phyloP scores from a whole-genome alignment of 768 basidiomycete genomes.

The Botryobasidium botryosum region DNA sequence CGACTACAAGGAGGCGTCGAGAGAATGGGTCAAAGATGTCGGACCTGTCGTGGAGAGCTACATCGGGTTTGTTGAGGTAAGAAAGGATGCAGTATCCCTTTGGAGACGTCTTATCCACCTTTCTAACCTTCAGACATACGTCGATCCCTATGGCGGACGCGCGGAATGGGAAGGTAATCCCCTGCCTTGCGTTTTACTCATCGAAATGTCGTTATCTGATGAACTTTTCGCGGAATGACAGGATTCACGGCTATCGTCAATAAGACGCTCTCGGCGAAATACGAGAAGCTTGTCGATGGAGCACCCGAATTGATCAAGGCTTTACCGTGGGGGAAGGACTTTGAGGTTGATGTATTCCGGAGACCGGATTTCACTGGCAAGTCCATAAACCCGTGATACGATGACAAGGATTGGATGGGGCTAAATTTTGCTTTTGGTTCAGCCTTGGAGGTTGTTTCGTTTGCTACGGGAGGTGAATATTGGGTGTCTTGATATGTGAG shows the following conservation, averaged over 20 bases:
- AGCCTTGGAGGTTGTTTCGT: conserved; percentile 64
- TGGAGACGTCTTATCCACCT: too few relatives aligned
- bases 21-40: conserved; percentile 71
- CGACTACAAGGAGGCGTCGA: conserved; percentile 62
- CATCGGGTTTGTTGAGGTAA: conserved; percentile 57
- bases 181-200: background rate
- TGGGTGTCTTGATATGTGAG: background rate
- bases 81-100: background rate
- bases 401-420: background rate
- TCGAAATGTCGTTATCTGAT: background rate
- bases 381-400: background rate
- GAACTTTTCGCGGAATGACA: conserved; percentile 16
- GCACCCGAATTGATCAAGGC: conserved; percentile 67
- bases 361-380: conserved; percentile 55
- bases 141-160: conserved; percentile 79
- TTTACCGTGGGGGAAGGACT: conserved; percentile 62
- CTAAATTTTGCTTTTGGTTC: conserved; percentile 21
- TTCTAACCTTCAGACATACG: conserved; percentile 37
- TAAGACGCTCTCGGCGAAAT: conserved; percentile 69
- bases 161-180: conserved; percentile 77
- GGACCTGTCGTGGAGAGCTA: conserved; percentile 81
- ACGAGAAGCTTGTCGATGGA: conserved; percentile 51
- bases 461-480: conserved; percentile 59
- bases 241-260: conserved; percentile 82
- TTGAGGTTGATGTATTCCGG: conserved; percentile 41